Conservation (phyloP, 345 rosid genomes). For the Erodium maritimum region DNA sequence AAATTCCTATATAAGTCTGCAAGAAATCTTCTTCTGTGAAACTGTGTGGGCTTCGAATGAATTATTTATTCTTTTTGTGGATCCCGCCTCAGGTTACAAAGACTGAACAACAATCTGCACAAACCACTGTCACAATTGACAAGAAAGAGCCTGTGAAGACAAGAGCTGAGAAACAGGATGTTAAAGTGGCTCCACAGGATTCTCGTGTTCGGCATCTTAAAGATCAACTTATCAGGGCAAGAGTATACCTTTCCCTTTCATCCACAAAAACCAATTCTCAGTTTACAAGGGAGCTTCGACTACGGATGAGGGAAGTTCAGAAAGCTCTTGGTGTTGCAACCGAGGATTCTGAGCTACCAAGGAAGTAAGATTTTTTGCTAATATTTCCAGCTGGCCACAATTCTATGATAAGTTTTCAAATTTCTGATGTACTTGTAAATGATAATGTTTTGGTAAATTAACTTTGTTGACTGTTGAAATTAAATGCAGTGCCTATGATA, state of each 20-base stretch:
- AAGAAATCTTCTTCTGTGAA: background rate
- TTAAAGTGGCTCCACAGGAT: constrained; percentile 34
- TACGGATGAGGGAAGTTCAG: constrained; percentile 68
- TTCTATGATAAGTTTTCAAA: too few relatives aligned
- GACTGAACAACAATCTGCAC: constrained; percentile 23
- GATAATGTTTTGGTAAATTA: too few relatives aligned
- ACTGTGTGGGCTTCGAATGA: background rate
- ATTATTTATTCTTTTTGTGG: constrained; percentile 2
- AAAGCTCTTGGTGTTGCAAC: constrained; percentile 62
- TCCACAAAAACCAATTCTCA: constrained; percentile 53
- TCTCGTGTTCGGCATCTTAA: constrained; percentile 61
- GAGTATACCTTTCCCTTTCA: constrained; percentile 78
- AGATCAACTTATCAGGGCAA: constrained; percentile 90
- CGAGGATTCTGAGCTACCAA: constrained; percentile 72
- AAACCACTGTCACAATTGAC: constrained; percentile 17
- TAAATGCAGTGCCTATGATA: constrained; percentile 53
- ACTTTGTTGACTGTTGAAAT: background rate
- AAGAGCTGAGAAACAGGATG: constrained; percentile 26
- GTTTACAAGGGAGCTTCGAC: constrained; percentile 73
- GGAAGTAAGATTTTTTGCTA: constrained; percentile 50
- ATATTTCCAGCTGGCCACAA: too few relatives aligned
- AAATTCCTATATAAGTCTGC: background rate
- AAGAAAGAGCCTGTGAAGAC: constrained; percentile 20
- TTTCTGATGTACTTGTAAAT: too few relatives aligned
- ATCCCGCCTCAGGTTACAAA: constrained; percentile 16